A percentile compares a stretch with the other conserved stretches of the same genome.
Conservation (phyloP, 2,329 filamentous ascomycete genomes). For the Pseudocercospora musae region DNA sequence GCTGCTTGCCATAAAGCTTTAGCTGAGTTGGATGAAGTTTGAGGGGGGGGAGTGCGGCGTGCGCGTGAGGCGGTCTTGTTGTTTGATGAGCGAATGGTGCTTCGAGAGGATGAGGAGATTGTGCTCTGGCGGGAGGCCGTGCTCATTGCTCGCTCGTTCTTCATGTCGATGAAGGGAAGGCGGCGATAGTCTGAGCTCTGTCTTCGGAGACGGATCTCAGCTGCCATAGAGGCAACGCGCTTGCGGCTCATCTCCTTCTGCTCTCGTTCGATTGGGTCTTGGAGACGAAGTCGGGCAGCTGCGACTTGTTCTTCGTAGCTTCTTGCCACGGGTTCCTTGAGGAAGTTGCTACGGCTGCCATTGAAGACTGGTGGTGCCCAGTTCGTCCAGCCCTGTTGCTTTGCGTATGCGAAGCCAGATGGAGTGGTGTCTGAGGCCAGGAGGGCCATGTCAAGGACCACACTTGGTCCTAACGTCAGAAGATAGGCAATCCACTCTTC, state of each 20-base stretch:
- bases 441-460: conserved; percentile 52
- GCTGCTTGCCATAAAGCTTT: conserved; percentile 8
- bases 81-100: background rate
- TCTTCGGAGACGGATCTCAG: conserved; percentile 41
- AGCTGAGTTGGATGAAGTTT: background rate
- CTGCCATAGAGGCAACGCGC: conserved; percentile 42
- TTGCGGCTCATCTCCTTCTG: conserved; percentile 40
- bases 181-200: conserved; percentile 36
- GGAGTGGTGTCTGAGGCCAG: conserved; percentile 37
- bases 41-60: background rate
- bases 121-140: conserved; percentile 25
- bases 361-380: conserved; percentile 51
- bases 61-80: background rate
- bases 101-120: background rate
- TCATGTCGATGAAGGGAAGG: conserved; percentile 39
- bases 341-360: conserved; percentile 53
- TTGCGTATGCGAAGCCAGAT: conserved; percentile 52
- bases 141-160: conserved; percentile 38
- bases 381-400: conserved; percentile 53
- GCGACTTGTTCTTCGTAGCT: conserved; percentile 55
- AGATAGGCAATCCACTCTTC: conserved; percentile 62
- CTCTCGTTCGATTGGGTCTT: conserved; percentile 37
- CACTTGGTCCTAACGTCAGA: conserved; percentile 56
- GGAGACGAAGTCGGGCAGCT: conserved; percentile 26
- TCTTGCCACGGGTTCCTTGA: conserved; percentile 59